phyloP scores from a whole-genome alignment of 768 basidiomycete genomes.

The Boletus rubescentipes region DNA sequence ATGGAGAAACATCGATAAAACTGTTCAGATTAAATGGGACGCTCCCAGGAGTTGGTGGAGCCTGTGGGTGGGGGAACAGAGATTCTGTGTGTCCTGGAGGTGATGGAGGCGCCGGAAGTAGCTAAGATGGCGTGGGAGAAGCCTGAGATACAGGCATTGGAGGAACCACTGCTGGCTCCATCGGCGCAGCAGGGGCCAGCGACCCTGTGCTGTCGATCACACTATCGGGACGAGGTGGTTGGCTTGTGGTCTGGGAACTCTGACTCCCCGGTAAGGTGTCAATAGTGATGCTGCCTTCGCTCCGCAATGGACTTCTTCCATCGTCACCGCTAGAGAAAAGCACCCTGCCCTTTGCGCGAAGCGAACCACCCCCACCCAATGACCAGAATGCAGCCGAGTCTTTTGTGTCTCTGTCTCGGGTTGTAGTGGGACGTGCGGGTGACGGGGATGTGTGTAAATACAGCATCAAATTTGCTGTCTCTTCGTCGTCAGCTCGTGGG shows the following conservation, averaged over 20 bases:
- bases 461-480: constrained; percentile 85
- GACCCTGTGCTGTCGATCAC: constrained; percentile 13
- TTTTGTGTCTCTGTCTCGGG: constrained; percentile 43
- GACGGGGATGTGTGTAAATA: constrained; percentile 85
- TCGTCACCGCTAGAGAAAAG: constrained; percentile 55
- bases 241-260: constrained; percentile 20
- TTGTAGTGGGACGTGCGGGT: constrained; percentile 61
- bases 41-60: constrained; percentile 36
- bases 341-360: constrained; percentile 66
- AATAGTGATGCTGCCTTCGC: constrained; percentile 27
- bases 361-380: constrained; percentile 45
- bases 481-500: constrained; percentile 62
- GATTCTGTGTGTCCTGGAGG: constrained; percentile 24
- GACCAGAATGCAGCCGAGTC: constrained; percentile 58
- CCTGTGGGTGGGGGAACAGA: constrained; percentile 28
- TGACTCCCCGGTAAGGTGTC: constrained; percentile 29
- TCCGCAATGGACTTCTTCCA: constrained; percentile 26
- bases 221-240: constrained; percentile 17
- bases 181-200: constrained; percentile 26
- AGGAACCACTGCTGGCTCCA: constrained; percentile 34
- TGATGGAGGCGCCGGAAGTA: constrained; percentile 26
- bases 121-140: constrained; percentile 23
- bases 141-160: constrained; percentile 31
- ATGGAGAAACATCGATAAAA: constrained; percentile 72
- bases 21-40: constrained; percentile 64